Conservation (phyloP, 1,284 basidiomycete species). For the Cutaneotrichosporon sp. region DNA sequence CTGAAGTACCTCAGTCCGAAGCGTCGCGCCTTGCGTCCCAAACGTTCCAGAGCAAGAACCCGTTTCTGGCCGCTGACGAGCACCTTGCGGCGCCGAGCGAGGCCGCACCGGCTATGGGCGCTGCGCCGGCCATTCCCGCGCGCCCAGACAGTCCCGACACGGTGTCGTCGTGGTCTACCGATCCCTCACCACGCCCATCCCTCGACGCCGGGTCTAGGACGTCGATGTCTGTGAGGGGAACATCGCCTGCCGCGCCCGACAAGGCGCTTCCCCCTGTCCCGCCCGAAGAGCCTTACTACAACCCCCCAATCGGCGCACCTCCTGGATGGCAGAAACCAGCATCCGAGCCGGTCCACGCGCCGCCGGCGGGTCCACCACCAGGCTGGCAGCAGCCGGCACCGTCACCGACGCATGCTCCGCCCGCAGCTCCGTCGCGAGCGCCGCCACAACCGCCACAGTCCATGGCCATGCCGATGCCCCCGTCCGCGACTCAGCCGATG, state of each 20-base stretch:
- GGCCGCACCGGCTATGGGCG: not conserved
- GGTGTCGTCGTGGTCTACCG: constrained; percentile 1
- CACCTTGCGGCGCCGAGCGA: constrained; percentile 52
- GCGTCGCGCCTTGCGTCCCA: not conserved
- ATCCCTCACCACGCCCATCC: not conserved
- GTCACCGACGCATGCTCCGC: not conserved
- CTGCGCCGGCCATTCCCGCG: not conserved
- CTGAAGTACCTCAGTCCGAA: constrained; percentile 13
- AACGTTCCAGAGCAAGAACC: constrained; percentile 39
- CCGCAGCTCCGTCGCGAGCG: too few relatives aligned
- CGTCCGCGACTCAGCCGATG: too few relatives aligned
- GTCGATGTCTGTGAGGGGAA: too few relatives aligned
- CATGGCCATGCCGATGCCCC: too few relatives aligned
- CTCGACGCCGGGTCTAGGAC: not conserved
- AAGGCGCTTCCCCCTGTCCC: constrained; percentile 11
- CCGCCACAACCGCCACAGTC: too few relatives aligned
- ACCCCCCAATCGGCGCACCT: not conserved
- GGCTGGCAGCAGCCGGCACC: not conserved
- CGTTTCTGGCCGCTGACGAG: constrained; percentile 60
- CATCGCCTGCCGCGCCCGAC: not conserved
- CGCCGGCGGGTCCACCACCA: not conserved
- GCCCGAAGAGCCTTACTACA: not conserved
- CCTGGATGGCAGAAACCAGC: not conserved
- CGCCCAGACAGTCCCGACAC: not conserved
- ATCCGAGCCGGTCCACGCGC: not conserved